Conservation (phyloP, 2,329 filamentous ascomycete genomes). For the Diaporthe destruens region DNA sequence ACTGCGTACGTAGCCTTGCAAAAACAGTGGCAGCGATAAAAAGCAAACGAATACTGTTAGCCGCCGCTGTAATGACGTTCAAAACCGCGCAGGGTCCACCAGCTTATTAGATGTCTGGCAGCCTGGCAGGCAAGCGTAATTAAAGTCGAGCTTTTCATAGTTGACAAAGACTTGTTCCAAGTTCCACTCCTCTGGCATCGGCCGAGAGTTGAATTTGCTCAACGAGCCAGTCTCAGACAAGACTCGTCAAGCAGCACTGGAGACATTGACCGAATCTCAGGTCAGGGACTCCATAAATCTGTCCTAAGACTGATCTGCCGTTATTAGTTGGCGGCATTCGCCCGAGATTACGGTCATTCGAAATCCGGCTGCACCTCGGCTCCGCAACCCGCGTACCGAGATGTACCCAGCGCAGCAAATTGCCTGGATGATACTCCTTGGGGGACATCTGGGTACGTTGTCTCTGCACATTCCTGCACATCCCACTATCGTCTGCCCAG, state of each 20-base stretch:
- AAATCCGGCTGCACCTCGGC: conserved; percentile 30
- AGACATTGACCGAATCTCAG: conserved; percentile 22
- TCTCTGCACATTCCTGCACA: background rate
- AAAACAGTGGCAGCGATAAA: background rate
- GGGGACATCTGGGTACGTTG: background rate
- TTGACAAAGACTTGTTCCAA: conserved; percentile 17
- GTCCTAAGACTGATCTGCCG: conserved; percentile 18
- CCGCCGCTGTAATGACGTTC: background rate
- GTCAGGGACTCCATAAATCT: conserved; percentile 5
- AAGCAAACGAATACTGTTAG: background rate
- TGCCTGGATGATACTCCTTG: background rate
- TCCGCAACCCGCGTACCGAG: conserved; percentile 31
- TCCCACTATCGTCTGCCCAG: background rate
- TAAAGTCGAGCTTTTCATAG: conserved; percentile 14
- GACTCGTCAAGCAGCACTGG: conserved; percentile 17
- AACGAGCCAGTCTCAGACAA: conserved; percentile 35
- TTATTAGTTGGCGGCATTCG: conserved; percentile 30
- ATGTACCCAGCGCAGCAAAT: conserved; percentile 25
- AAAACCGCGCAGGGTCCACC: conserved; percentile 11
- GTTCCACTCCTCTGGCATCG: conserved; percentile 33
- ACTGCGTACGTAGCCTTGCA: conserved; percentile 1
- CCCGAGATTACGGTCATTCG: conserved; percentile 34
- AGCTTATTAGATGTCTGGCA: too few relatives aligned
- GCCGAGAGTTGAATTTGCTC: conserved; percentile 32
- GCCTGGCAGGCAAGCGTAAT: background rate